Base-by-base conservation (phyloP, 805 yeast genomes). In the Lipomyces kockii region DNA sequence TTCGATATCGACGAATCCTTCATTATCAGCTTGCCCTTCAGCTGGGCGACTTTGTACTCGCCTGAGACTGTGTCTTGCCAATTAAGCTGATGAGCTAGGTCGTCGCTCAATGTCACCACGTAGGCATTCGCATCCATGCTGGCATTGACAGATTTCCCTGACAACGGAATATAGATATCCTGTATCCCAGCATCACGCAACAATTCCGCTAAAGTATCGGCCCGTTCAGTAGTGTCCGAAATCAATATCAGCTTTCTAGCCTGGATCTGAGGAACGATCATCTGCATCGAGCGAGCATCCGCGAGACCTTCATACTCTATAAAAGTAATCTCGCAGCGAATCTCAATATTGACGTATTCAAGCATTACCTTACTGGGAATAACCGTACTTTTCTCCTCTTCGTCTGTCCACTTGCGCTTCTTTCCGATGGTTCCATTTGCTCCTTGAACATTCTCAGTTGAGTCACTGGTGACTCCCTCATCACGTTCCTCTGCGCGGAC, bases 271-370 rank as follows among this genome's bases (percentile, higher is more conserved):
- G 95, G 91, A 55, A 92, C 82, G 63, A 93, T 90, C 77, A 91
- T 86, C 58, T 87, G 83, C 65, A 91, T 79, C 0, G 99, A 94
- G 69, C 97, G 83, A 70, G 88, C 80, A 75, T 95, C 98, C 0
- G 91, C 94, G 22, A 89, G 78, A 25, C 97, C 97, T 17, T 92
- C 85, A 58, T 93, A 81, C 76, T 94, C 98, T 64, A 94, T 85
- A 75, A 81, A 92, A 1, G 90, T 84, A 7, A 93, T 78, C 0
- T 88, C 89, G 78, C 97, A 92, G 66, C 88, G 81, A 3, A 91
- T 80, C 4, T 80, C 80, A 12, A 89, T 76, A n/a, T 80, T 73
- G 2, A 74, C 60, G 1, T 74, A 74, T 2, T 75, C 72, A 8
- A 73, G 63, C 3, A 79, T 59, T 20, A 66, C 62, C 51, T 69